Percentiles rank a stretch among this genome's conserved stretches.
Conservation (phyloP, 192 early-diverging fungal genomes). For the Backusella psychrophila region DNA sequence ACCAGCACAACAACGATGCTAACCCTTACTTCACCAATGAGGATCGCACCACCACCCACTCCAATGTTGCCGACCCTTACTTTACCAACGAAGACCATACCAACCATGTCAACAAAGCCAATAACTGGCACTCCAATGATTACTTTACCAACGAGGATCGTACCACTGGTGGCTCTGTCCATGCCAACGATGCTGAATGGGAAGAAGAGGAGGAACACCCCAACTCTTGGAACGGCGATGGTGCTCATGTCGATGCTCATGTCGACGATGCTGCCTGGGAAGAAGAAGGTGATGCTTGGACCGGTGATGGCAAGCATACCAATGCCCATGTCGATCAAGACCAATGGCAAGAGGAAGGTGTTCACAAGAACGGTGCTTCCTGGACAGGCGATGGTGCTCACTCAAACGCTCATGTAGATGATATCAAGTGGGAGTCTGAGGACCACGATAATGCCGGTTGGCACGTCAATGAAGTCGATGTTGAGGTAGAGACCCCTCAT, state of each 20-base stretch:
- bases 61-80: neutral
- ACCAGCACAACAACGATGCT: neutral
- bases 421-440: neutral
- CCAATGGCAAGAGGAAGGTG: neutral
- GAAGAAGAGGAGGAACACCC: neutral
- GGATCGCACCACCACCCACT: neutral
- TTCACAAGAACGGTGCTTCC: neutral
- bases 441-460: neutral
- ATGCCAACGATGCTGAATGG: conserved; percentile 7
- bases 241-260: neutral
- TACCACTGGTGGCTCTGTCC: neutral
- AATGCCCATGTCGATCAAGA: neutral
- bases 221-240: neutral
- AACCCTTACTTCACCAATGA: conserved; percentile 5
- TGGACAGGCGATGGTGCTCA: neutral
- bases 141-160: neutral
- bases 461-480: neutral
- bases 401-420: neutral
- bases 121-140: neutral
- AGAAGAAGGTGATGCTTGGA: neutral
- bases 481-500: neutral
- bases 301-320: neutral
- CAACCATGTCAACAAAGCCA: neutral
- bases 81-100: conserved; percentile 8
- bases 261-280: neutral